phyloP scores from a whole-genome alignment of 2,329 filamentous ascomycete species.

The Dothideomycetidae sp. region DNA sequence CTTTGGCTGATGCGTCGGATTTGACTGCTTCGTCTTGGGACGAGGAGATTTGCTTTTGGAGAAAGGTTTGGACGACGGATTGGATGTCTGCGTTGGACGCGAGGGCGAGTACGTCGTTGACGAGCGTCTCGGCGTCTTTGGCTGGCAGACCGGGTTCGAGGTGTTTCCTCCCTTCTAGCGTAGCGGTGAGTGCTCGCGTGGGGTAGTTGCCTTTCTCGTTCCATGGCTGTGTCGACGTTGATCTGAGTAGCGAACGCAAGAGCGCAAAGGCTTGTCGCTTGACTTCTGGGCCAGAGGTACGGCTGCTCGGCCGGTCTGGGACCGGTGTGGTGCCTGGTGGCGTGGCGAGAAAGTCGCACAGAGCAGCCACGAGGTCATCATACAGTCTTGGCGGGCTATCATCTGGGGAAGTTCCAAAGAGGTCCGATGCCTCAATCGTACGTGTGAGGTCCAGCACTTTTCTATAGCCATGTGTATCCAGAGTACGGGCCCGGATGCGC shows the following conservation, averaged over 20 bases:
- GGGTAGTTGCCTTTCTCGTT: conserved; percentile 37
- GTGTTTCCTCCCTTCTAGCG: conserved; percentile 49
- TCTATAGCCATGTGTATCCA: conserved; percentile 72
- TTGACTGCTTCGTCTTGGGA: conserved; percentile 3
- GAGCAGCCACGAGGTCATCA: conserved; percentile 48
- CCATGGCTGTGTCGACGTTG: conserved; percentile 41
- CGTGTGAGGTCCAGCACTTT: conserved; percentile 57
- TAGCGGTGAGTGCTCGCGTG: conserved; percentile 50
- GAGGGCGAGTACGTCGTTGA: conserved; percentile 54
- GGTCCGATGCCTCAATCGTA: conserved; percentile 46
- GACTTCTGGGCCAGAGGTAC: conserved; percentile 29
- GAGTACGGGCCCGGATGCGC: conserved; percentile 53
- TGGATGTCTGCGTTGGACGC: conserved; percentile 45
- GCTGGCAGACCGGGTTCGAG: conserved; percentile 62
- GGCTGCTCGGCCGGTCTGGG: background rate
- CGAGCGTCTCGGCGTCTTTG: conserved; percentile 57
- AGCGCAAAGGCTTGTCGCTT: conserved; percentile 61
- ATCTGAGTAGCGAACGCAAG: conserved; percentile 55
- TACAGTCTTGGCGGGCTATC: conserved; percentile 51
- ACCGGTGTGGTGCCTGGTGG: conserved; percentile 16
- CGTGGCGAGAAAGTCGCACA: conserved; percentile 57
- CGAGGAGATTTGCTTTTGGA: conserved; percentile 26
- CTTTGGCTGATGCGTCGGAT: conserved; percentile 27
- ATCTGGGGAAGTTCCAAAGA: conserved; percentile 40
- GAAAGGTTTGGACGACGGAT: conserved; percentile 25